Conservation (phyloP, 2,329 filamentous ascomycete species). For the Cercospora zeina region DNA sequence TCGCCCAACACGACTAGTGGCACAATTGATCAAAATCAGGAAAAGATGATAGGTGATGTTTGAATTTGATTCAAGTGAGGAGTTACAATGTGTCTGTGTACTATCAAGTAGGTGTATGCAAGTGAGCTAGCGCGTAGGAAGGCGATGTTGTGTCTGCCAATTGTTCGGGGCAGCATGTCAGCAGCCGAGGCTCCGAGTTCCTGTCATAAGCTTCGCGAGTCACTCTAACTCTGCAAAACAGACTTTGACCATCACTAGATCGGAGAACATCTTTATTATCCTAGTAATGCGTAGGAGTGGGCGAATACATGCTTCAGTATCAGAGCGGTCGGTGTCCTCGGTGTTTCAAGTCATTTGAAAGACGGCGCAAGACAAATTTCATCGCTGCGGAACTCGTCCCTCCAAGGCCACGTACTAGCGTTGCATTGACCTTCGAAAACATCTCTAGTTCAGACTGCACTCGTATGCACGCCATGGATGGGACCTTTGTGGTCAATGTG, state of each 20-base stretch:
- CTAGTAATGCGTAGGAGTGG: too few relatives aligned
- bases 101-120: neutral
- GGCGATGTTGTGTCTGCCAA: neutral
- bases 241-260: neutral
- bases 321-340: too few relatives aligned
- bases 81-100: neutral
- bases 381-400: too few relatives aligned
- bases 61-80: neutral
- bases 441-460: neutral
- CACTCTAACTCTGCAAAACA: neutral
- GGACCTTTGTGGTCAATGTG: neutral
- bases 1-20: neutral
- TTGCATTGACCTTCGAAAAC: neutral
- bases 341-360: too few relatives aligned
- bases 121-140: neutral
- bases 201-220: conserved; percentile 2
- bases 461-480: neutral
- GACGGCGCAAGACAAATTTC: too few relatives aligned
- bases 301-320: too few relatives aligned
- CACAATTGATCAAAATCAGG: neutral
- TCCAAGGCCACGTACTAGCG: neutral
- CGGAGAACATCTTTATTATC: too few relatives aligned
- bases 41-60: neutral
- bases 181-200: conserved; percentile 7
- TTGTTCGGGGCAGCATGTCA: conserved; percentile 1